A percentile compares a stretch with the other conserved stretches of the same genome.
These are phyloP conservation scores for Populus trichocarpa DNA, from an alignment of 441 rosid species.

Conservation along the genomic window DNA sequence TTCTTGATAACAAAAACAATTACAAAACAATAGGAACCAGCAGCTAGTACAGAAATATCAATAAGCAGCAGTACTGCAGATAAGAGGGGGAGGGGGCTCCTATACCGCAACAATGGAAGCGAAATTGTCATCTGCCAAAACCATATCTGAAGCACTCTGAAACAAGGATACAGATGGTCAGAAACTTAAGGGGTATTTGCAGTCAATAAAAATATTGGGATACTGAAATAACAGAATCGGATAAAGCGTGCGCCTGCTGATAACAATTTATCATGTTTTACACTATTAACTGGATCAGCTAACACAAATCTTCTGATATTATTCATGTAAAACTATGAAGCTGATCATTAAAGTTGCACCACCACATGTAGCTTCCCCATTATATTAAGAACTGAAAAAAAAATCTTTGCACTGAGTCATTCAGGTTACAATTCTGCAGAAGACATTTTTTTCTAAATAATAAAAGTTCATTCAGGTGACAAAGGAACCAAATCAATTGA, in stretches of 20 bases:
- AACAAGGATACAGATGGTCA: constrained; percentile 24
- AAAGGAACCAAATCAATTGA: background rate
- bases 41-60: constrained; percentile 8
- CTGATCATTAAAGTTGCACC: background rate
- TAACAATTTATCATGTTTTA: background rate
- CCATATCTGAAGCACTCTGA: constrained; percentile 99
- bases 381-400: background rate
- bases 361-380: background rate
- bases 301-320: constrained; percentile 1
- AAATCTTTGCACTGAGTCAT: background rate
- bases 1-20: background rate
- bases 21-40: background rate
- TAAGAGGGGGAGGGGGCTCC: constrained; percentile 21
- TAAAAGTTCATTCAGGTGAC: background rate
- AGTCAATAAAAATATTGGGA: background rate
- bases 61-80: background rate
- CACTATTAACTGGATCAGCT: background rate
- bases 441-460: background rate
- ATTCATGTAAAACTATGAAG: background rate
- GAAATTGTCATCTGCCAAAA: constrained; percentile 98
- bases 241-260: background rate
- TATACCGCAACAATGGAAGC: constrained; percentile 96
- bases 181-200: constrained; percentile 5
- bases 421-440: background rate
- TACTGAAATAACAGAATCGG: background rate